Evolutionary conservation across 345 rosid genomes (phyloP), one percentile per base, ranked within the genome.

Genomic region (Eucalyptus sp.): DNA sequence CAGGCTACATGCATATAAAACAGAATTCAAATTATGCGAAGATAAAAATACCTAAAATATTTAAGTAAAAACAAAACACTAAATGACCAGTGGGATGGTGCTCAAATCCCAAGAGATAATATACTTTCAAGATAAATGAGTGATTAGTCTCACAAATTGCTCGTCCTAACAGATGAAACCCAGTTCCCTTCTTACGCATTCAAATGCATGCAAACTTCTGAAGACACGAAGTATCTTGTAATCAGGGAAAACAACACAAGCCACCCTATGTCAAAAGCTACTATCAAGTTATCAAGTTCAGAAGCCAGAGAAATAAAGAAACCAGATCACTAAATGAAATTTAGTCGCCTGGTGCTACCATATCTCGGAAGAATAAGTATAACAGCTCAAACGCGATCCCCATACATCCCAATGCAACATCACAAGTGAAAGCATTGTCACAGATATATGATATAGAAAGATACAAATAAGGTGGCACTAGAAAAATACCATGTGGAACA

Each of bases 401-500:
- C 10, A 68, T 33, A 17, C 11, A 68, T 31, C 80, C 80, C 80
- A 68, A 68, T 31, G 44, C 80, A 68, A 31, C 31, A 68, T 17
- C 44, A 11, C 7, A 76, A 18, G 83, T 37, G 46, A 37, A 76
- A 76, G 27, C 48, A 76, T 76, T 37, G 48, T 76, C 46, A 11
- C 83, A 76, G 27, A 76, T 76, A 37, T 18, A 76, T 76, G 27
- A 37, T 41, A 22, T 20, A 20, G 83, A 76, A 76, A 10, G 27
- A 10, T 37, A 50, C 27, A 27, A 52, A 41, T 24, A 50, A 17
- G 15, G 87, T 22, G 71, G 84, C 86, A 22, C 18, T 29, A 41
- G 49, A 86, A 86, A 86, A 88, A 91, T 90, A 98, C 99, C 99
- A 91, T 95, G 96, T 87, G 99, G 99, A 52, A 98, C 92, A 92